A percentile compares a stretch with the other conserved stretches of the same genome.
Conservation (phyloP, 2,329 filamentous ascomycete genomes). For the Cryphonectria naterciae region DNA sequence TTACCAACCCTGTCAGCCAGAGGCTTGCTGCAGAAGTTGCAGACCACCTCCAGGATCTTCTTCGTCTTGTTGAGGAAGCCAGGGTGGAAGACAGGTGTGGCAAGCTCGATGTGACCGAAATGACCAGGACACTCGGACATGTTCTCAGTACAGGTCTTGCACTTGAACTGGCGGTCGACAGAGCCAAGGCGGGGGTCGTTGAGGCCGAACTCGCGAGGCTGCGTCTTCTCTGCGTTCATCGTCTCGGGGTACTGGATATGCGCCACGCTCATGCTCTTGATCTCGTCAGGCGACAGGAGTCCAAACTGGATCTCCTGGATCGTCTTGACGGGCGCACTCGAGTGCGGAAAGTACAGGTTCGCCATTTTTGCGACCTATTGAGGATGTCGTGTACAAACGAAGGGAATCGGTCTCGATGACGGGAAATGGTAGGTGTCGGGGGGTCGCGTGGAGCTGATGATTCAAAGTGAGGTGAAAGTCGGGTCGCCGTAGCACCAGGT, state of each 20-base stretch:
- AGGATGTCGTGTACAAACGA: conserved; percentile 30
- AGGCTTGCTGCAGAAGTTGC: conserved; percentile 98
- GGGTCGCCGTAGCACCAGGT: conserved; percentile 8
- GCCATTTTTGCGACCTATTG: conserved; percentile 69
- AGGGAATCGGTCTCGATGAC: conserved; percentile 23
- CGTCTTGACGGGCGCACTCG: conserved; percentile 93
- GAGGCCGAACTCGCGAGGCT: conserved; percentile 86
- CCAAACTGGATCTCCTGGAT: conserved; percentile 99
- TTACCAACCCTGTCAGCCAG: conserved; percentile 96
- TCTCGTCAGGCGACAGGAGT: conserved; percentile 95
- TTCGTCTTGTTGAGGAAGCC: conserved; percentile 99
- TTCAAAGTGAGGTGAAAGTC: conserved; percentile 17
- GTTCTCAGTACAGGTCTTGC: conserved; percentile 92
- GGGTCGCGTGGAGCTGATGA: conserved; percentile 15
- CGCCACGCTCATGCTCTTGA: conserved; percentile 97
- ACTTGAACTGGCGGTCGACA: conserved; percentile 94
- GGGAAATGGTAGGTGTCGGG: conserved; percentile 18
- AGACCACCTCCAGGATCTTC: conserved; percentile 98
- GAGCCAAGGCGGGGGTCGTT: conserved; percentile 96
- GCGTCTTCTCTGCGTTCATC: conserved; percentile 94
- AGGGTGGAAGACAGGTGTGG: conserved; percentile 90
- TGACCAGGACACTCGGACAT: conserved; percentile 97
- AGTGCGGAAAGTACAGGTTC: conserved; percentile 88
- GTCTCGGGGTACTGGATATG: conserved; percentile 99
- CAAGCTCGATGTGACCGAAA: conserved; percentile 98